Conservation (phyloP, 192 early-diverging fungal species). For the Linnemannia schmuckeri region DNA sequence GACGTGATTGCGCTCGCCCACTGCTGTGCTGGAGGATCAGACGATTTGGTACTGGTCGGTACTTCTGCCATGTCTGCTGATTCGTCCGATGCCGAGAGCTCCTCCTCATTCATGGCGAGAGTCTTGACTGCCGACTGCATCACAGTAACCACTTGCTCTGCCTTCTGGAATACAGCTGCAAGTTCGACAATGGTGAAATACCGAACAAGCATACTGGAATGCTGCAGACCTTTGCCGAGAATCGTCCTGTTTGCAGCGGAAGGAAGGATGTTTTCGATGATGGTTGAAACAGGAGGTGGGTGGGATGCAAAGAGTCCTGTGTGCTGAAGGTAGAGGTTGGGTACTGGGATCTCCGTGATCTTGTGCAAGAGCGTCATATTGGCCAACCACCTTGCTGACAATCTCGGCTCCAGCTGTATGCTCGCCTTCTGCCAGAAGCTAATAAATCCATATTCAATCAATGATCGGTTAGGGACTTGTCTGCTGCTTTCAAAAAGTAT, state of each 20-base stretch:
- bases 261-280: conserved; percentile 82
- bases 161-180: conserved; percentile 72
- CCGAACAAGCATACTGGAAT: conserved; percentile 71
- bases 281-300: conserved; percentile 69
- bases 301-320: conserved; percentile 51
- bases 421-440: conserved; percentile 75
- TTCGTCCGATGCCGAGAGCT: not conserved
- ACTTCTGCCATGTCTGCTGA: conserved; percentile 9
- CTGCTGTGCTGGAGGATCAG: conserved; percentile 32
- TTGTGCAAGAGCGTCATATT: conserved; percentile 83
- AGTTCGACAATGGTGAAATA: conserved; percentile 73
- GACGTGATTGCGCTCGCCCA: conserved; percentile 36
- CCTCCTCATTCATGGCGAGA: conserved; percentile 29
- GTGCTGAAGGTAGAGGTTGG: conserved; percentile 65
- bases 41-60: not conserved
- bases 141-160: conserved; percentile 57
- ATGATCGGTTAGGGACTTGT: not conserved
- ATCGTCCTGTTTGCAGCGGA: conserved; percentile 63
- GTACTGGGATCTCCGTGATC: conserved; percentile 75
- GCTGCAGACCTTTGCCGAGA: conserved; percentile 72
- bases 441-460: not conserved
- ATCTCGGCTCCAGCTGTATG: conserved; percentile 80
- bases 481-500: not conserved
- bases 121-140: conserved; percentile 46
- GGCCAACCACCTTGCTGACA: conserved; percentile 78